Base-by-base conservation (phyloP, 306 rosid genomes). In the Herpetospermum pedunculosum region DNA sequence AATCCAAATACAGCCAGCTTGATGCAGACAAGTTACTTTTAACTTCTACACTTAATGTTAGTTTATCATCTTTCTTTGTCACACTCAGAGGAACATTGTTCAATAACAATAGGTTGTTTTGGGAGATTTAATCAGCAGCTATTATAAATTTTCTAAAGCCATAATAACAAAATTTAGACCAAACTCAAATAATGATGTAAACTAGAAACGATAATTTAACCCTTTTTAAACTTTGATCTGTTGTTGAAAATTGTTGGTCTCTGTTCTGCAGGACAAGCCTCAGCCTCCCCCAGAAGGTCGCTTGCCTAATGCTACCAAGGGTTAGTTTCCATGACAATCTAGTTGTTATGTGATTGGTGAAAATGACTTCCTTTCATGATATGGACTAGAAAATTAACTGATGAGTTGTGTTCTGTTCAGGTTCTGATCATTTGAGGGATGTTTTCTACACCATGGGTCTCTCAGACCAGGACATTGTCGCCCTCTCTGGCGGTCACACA, bases 401-500 rank as follows among this genome's bases (percentile, higher is more conserved):
- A 34, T 62, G 46, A 5, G 14, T 18, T 62, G 38, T 70, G 58
- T 28, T 46, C 14, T 41, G 16, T 82, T 78, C 68, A 95, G 99
- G 99, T 59, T 72, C 81, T 83, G 99, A 91, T 78, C 99, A 95
- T 60, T 59, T 95, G 86, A 89, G 99, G 84, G 81, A 80, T 69
- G 99, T 95, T 44, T 95, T 91, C 38, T 84, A 88, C 72, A 75
- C 80, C 48, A 95, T 95, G 99, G 99, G 99, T 15, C 96, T 95
- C 12, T 81, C 87, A 2, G 99, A 95, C 72, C 85, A 83, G 75
- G 99, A 91, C 50, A 95, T 95, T 37, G 99, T 95, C 77, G 96
- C 96, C 60, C 88, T 95, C 14, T 95, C 99, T 21, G 99, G 99
- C 21, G 99, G 81, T 11, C 99, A 95, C 84, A 95, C 99, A 18